phyloP scores from a whole-genome alignment of 768 basidiomycete species.

The Mycena amicta region DNA sequence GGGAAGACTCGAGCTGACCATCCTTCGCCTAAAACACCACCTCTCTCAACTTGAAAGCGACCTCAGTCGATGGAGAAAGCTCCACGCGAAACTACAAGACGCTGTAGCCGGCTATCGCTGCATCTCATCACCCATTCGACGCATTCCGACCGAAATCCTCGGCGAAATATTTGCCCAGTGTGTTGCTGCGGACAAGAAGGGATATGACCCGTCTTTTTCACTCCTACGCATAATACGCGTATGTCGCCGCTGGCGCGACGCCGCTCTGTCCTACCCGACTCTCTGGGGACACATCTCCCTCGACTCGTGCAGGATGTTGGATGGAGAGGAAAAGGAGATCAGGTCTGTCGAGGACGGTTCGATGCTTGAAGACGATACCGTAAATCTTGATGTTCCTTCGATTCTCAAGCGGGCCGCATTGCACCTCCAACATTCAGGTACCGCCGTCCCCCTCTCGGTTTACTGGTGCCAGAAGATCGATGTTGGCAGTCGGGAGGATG shows the following conservation, averaged over 20 bases:
- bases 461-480: not conserved
- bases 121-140: slow-evolving; percentile 2
- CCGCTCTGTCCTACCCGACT: not conserved
- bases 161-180: slow-evolving; percentile 9
- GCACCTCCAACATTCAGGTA: not conserved
- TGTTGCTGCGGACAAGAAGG: not conserved
- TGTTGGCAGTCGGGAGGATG: no score
- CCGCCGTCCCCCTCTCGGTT: not conserved
- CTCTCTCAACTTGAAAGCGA: not conserved
- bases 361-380: no score
- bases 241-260: not conserved
- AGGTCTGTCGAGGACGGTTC: no score
- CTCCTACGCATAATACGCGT: not conserved
- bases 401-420: no score
- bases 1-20: not conserved
- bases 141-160: slow-evolving; percentile 9
- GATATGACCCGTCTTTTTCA: not conserved
- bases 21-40: not conserved
- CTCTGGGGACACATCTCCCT: not conserved
- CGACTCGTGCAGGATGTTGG: no score
- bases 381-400: no score
- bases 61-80: not conserved
- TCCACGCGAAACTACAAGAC: not conserved
- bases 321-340: no score
- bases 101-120: not conserved